These are phyloP conservation scores for Xylaria digitata DNA, from an alignment of 2,329 filamentous ascomycete species.

Conservation along the genomic window DNA sequence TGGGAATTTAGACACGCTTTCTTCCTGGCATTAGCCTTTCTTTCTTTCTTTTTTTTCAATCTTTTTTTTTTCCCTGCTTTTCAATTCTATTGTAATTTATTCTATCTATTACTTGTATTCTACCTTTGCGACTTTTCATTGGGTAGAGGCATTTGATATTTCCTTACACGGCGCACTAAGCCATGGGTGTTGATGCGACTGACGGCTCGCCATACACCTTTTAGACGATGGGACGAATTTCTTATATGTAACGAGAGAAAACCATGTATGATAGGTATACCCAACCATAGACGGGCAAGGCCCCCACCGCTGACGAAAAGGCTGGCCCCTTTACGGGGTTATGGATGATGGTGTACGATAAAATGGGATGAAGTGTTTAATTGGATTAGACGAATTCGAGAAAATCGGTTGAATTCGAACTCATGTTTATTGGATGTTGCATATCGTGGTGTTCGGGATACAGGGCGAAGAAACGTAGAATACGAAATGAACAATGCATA, in stretches of 20 bases:
- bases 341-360: conserved; percentile 24
- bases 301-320: conserved; percentile 14
- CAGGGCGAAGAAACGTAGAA: neutral
- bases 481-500: conserved; percentile 3
- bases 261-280: conserved; percentile 33
- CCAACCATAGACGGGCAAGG: conserved; percentile 32
- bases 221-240: conserved; percentile 38
- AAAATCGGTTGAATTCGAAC: neutral
- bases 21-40: conserved; percentile 3
- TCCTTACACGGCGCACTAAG: conserved; percentile 4
- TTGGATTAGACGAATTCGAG: neutral
- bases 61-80: neutral
- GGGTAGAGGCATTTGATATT: conserved; percentile 8
- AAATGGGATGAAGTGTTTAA: neutral
- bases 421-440: neutral
- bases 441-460: neutral
- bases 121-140: neutral
- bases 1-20: conserved; percentile 25
- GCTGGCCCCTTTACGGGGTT: conserved; percentile 1
- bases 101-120: conserved; percentile 1
- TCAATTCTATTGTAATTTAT: neutral
- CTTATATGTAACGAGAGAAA: conserved; percentile 25
- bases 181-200: conserved; percentile 15
- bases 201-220: conserved; percentile 28
- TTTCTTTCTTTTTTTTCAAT: neutral